Evolutionary conservation across 768 basidiomycete genomes (phyloP), one percentile per base, ranked within the genome.

Genomic region (Boletus barrowsii): DNA sequence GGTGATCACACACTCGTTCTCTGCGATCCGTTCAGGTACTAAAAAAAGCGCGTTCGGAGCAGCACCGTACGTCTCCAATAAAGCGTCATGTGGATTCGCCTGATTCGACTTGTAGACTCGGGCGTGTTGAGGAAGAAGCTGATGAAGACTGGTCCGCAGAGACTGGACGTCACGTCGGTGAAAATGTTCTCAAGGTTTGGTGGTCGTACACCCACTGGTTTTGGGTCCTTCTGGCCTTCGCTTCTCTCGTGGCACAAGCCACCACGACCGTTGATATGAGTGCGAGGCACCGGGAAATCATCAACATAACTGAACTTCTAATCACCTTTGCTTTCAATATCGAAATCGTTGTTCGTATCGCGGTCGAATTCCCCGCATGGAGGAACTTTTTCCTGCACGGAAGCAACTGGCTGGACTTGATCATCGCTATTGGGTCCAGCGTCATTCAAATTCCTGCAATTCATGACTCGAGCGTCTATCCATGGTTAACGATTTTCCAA

Each of bases 1-100:
- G 17, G 93, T 97, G n/a, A 95, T 96, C 58, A 92, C 93, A 29
- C 89, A 93, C 64, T 90, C 91, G 0, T 98, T 98, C 68, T 83
- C 84, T 17, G 90, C 88, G 15, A 97, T 97, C 56, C 78, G 92
- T 35, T 79, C 83, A 5, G 86, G 92, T 63, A 97, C 95, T 3
- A 83, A 86, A 68, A 88, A 87, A 67, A 93, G 90, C 68, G 96
- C 95, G 0, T 98, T 98, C 68, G 93, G 93, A 35, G 91, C 91
- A 30, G 84, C 68, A 32, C 60, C 68, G 68, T 69, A 47, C 24
- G 69, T 57, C 3, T 42, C 20, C n/a, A 3, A n/a, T 35, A 33
- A 14, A 24, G 4, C 17, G n/a, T 42, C 33, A 22, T n/a, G 10
- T 22, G 3, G 10, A 11, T 36, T 39, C 13, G 13, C 29, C 40